Conservation (phyloP, 2,329 filamentous ascomycete species). For the Ophioceras dolichostomum region DNA sequence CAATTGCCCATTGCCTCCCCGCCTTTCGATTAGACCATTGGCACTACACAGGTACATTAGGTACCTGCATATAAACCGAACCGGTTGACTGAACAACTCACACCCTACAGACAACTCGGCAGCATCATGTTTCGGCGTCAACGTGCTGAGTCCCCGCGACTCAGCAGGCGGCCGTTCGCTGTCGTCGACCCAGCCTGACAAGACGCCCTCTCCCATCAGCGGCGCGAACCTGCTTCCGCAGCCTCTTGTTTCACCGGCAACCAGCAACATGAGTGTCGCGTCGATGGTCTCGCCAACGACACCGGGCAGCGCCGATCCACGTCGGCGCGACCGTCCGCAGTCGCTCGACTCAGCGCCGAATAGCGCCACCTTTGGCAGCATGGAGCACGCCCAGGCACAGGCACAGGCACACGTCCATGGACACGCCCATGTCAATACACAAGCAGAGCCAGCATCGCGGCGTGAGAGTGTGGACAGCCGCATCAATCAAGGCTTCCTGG, state of each 20-base stretch:
- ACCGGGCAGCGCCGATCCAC: constrained; percentile 26
- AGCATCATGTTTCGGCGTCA: constrained; percentile 28
- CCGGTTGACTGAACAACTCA: too few species aligned
- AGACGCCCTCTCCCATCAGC: constrained; percentile 49
- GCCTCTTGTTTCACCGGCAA: constrained; percentile 40
- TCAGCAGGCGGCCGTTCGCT: constrained; percentile 4
- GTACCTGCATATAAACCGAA: too few species aligned
- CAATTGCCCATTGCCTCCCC: too few species aligned
- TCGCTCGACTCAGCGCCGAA: constrained; percentile 26
- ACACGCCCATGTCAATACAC: too few species aligned
- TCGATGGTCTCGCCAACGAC: constrained; percentile 52
- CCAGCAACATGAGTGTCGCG: constrained; percentile 52
- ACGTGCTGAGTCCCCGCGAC: constrained; percentile 21
- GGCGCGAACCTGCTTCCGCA: constrained; percentile 35
- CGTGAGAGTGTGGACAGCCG: constrained; percentile 72
- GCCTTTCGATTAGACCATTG: too few species aligned
- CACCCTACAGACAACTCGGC: constrained; percentile 32
- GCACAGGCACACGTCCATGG: too few species aligned
- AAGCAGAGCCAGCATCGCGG: too few species aligned
- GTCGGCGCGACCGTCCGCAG: constrained; percentile 29
- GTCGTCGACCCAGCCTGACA: constrained; percentile 26
- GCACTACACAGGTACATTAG: too few species aligned
- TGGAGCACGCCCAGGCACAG: constrained; percentile 18
- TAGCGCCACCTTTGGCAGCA: constrained; percentile 18
- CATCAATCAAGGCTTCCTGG: constrained; percentile 59